Base-by-base conservation (phyloP, 768 basidiomycete species). In the Mycena belliarum region DNA sequence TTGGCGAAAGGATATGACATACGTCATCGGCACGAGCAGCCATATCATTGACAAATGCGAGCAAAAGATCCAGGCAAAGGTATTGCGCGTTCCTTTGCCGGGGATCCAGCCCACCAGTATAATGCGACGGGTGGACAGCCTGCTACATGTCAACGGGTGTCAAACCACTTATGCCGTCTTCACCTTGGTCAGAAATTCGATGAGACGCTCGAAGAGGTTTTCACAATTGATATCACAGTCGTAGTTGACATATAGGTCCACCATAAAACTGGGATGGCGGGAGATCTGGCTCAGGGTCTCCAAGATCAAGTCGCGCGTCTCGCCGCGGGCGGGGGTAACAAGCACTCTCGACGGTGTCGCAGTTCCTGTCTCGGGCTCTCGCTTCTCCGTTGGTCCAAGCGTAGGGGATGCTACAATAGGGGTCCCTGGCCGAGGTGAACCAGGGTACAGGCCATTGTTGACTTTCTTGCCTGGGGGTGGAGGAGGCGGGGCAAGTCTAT, bases 141-240 rank as follows among this genome's bases (percentile, higher is more conserved):
- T 95, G 8, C 59, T 1, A 25, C n/a, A 21, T 4, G 47, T 42
- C 21, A 55, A 49, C 50, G n/a, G 28, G 25, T 61, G 32, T 4
- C 45, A 23, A 41, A 23, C 42, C 23, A 32, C 57, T 7, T 16
- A 24, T 37, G 58, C 37, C 20, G 20, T n/a, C 44, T 78, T 55
- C 64, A 93, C 94, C 79, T 91, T 89, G 8, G 93, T 91, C 62
- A 94, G 74, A 70, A 98, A 97, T 24, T 88, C 91, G 57, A 95
- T 76, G 21, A 98, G 74, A 16, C 92, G 80, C 69, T 98, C 95
- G 65, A 95, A 96, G 54, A 98, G 73, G 70, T 98, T 96, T 75
- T 98, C 97, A 70, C 93, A 94, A 67, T 98, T 96, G 63, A 90
- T 86, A 67, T 97, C 94, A 67, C 95, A 98, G 69, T 99, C 97